Conservation (phyloP, 306 rosid genomes). For the Lotus japonicus region DNA sequence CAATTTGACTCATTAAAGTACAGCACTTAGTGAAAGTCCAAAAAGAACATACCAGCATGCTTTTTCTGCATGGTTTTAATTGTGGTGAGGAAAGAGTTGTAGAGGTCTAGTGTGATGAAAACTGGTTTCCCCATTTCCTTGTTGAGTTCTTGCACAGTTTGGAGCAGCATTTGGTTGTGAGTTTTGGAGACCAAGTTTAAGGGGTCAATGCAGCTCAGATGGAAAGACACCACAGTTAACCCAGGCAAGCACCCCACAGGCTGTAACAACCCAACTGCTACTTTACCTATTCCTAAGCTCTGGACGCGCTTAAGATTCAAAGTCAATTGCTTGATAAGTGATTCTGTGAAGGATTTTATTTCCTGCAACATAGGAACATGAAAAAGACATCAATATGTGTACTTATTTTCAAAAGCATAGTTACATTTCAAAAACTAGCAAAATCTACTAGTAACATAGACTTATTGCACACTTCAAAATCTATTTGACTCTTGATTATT, state of each 20-base stretch:
- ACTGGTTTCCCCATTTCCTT: neutral
- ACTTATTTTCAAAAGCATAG: too few species aligned
- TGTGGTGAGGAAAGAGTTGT: constrained; percentile 14
- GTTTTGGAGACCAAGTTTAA: constrained; percentile 14
- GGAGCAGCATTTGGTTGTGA: constrained; percentile 33
- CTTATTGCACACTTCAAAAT: too few species aligned
- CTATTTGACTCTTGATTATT: too few species aligned
- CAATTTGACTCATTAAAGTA: too few species aligned
- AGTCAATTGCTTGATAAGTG: constrained; percentile 26
- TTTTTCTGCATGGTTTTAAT: constrained; percentile 9
- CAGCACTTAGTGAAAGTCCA: too few species aligned
- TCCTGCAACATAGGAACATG: constrained; percentile 14
- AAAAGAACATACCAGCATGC: neutral
- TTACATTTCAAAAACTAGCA: too few species aligned
- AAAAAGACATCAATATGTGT: neutral
- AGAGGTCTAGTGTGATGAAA: constrained; percentile 33
- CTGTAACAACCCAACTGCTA: constrained; percentile 31
- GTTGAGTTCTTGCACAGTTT: constrained; percentile 21
- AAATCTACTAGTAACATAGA: too few species aligned
- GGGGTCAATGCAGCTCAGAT: neutral
- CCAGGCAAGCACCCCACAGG: constrained; percentile 41
- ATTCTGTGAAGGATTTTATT: neutral
- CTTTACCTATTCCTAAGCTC: constrained; percentile 22
- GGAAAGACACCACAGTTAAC: neutral
- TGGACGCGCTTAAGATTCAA: constrained; percentile 28